These are phyloP conservation scores for Sapria himalayana DNA, from an alignment of 345 rosid species.

Conservation along the genomic window DNA sequence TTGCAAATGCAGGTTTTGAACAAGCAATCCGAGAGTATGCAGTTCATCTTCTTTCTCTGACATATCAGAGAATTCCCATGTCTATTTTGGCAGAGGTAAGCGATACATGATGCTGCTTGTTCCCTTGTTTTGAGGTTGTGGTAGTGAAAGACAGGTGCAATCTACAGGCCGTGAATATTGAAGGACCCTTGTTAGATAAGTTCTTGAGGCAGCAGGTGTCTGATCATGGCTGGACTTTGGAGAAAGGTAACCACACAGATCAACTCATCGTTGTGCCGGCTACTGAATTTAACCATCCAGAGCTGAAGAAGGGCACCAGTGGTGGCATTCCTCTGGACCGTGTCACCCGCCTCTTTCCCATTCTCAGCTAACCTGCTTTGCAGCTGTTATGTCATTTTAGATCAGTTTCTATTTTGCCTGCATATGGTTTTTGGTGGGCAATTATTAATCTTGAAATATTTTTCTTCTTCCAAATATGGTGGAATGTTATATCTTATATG, in stretches of 20 bases:
- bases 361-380: constrained; percentile 44
- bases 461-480: too few relatives aligned
- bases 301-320: constrained; percentile 52
- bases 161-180: constrained; percentile 56
- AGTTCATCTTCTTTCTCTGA: constrained; percentile 69
- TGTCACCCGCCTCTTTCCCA: constrained; percentile 72
- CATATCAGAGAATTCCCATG: constrained; percentile 80
- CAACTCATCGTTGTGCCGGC: constrained; percentile 35
- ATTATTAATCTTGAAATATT: too few relatives aligned
- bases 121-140: background rate
- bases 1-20: constrained; percentile 67
- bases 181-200: constrained; percentile 68
- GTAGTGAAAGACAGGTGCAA: constrained; percentile 3
- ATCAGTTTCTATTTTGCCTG: too few relatives aligned
- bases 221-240: constrained; percentile 52
- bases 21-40: constrained; percentile 82
- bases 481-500: too few relatives aligned
- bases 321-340: constrained; percentile 65
- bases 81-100: constrained; percentile 85
- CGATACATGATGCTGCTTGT: background rate
- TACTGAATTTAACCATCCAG: constrained; percentile 70
- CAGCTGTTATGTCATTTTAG: too few relatives aligned
- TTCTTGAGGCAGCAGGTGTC: constrained; percentile 55
- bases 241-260: constrained; percentile 40
- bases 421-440: too few relatives aligned